Base-by-base conservation (phyloP, 306 rosid genomes). In the Geum urbanum region DNA sequence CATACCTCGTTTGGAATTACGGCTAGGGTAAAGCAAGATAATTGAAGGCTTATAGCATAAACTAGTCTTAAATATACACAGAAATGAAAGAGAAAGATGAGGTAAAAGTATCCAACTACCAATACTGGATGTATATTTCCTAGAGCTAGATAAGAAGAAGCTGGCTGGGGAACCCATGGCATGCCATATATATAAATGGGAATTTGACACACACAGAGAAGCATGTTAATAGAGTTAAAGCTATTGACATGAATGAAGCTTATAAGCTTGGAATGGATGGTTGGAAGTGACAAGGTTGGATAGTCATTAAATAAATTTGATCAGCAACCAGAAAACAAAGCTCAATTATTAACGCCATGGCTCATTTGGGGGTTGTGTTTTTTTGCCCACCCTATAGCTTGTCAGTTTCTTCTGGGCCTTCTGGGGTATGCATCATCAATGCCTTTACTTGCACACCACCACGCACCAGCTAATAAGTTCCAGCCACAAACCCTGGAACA, bases 401-500 rank as follows among this genome's bases (percentile, higher is more conserved):
- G 63, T 57, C 63, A 57, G 41, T 57, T 5, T 14, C 64, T 59
- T 59, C 64, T 59, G 64, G 45, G 45, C 7, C 64, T 59, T 59
- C 64, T 59, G 64, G 45, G 64, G 44, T 44, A 59, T 59, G 45
- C 64, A 64, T 20, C 49, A 44, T 70, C 39, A 14, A 51, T 54
- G 66, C 58, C n/a, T 58, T 20, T 7, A 12, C 12, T 4, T 16
- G 54, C 40, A n/a, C 24, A 46, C 32, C 57, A 43, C 56, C 44
- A 5, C 37, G 37, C 37, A 32, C 13, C 64, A 32, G 45, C 44
- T 59, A 59, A 35, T 59, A 59, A 59, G 64, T 59, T 59, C 20
- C 64, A 59, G 64, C 64, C 64, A 32, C 64, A 59, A 59, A 35
- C 16, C 64, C 45, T 59, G 64, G 64, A 59, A 37, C 20, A 32